phyloP scores from a whole-genome alignment of 352 stramenopile species.

The Pythium aquatile region DNA sequence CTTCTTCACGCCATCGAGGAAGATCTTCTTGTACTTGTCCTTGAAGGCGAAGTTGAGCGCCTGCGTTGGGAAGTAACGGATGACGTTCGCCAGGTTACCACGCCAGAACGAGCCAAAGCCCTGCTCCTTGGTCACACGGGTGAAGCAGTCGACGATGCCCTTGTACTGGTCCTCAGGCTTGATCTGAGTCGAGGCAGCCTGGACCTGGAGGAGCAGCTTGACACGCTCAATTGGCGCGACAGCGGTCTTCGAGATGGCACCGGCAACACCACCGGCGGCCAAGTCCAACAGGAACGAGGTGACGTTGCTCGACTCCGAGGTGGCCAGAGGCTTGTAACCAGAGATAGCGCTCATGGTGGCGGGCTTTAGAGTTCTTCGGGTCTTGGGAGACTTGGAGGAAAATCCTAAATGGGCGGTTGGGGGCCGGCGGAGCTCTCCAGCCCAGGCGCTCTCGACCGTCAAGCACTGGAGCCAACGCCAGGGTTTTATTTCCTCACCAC shows the following conservation, averaged over 20 bases:
- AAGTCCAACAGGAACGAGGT: conserved; percentile 83
- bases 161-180: conserved; percentile 92
- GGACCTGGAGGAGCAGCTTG: conserved; percentile 92
- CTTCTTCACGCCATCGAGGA: conserved; percentile 90
- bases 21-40: conserved; percentile 93
- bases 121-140: conserved; percentile 88
- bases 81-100: conserved; percentile 91
- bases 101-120: conserved; percentile 89
- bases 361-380: conserved; percentile 45
- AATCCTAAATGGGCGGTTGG: conserved; percentile 71
- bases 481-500: conserved; percentile 50
- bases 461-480: background rate
- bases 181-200: conserved; percentile 89
- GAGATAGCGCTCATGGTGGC: conserved; percentile 74
- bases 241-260: conserved; percentile 90
- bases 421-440: conserved; percentile 5
- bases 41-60: conserved; percentile 93
- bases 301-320: conserved; percentile 50
- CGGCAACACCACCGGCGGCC: conserved; percentile 80
- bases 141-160: conserved; percentile 89
- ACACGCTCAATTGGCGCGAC: conserved; percentile 90
- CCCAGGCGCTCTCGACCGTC: conserved; percentile 4
- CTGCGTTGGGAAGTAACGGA: conserved; percentile 93
- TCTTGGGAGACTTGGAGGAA: conserved; percentile 73
- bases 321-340: conserved; percentile 80